Evolutionary conservation across 2,329 filamentous ascomycete species (phyloP), one percentile per base, ranked within the genome.

Genomic region (Cladorrhinum sp.): DNA sequence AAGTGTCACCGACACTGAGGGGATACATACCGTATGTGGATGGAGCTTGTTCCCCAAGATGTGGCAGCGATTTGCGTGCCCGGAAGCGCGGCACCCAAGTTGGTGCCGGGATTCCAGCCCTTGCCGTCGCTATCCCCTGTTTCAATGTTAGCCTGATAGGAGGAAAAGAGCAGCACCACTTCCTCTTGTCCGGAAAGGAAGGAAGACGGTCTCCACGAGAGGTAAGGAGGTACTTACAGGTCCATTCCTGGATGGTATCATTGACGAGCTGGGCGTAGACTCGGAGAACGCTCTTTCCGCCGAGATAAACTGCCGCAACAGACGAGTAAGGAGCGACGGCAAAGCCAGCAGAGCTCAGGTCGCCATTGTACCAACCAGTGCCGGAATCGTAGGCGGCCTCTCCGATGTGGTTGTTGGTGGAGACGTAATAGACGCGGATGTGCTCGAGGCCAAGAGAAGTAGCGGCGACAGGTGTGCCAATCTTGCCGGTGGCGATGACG

Each of bases 61-160:
- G 61, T 63, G n/a, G 58, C 63, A 36, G 63, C 63, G 18, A 65
- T 61, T 20, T 62, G 46, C 18, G 58, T 61, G 20, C 58, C 55
- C 16, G 51, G 57, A 20, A 63, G 59, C 26, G 53, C 63, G 6
- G n/a, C 9, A 30, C 53, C 58, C 14, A 65, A 54, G 58, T 51
- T 55, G 21, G 20, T 46, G 63, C 55, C 61, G 16, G 55, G 24
- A 30, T 16, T 26, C 63, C 63, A 65, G 50, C 57, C 57, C 16
- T 49, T 55, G 24, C 49, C 54, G 1, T 26, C 58, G 24, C 36
- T 48, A 1, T 26, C 54, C 33, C 54, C 54, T 56, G 14, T 53
- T 55, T 28, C 50, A 21, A 30, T 39, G 42, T 55, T 59, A 50
- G 28, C 30, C n/a, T n/a, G n/a, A n/a, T n/a, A n/a, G n/a, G n/a